Base-by-base conservation (phyloP, 148 eudicot species). In the Arctostaphylos glauca region DNA sequence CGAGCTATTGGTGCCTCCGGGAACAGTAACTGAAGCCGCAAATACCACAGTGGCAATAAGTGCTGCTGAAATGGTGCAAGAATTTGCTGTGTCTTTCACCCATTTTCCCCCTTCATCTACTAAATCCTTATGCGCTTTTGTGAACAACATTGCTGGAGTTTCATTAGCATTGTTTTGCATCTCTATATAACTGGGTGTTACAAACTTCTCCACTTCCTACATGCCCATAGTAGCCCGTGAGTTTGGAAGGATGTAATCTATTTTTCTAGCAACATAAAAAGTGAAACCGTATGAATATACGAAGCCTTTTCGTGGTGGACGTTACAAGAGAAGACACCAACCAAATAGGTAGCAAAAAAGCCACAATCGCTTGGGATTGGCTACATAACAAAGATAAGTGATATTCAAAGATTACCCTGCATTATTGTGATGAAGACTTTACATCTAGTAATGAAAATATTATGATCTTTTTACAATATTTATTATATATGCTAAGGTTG, bases 41-140 rank as follows among this genome's bases (percentile, higher is more conserved):
- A 77, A 77, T 15, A 54, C 64, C 5, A 77, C 14, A 1, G 23
- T 53, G 21, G 16, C 80, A 77, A 77, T 53, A 5, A 54, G 47
- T 31, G 64, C 19, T 54, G 80, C 64, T 4, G 23, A 16, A 7
- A 77, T 38, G 15, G 80, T 54, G 47, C 62, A 77, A 14, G 80
- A 77, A 31, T 77, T 77, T 77, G 79, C 64, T 6, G 64, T 54
- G 48, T 15, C 64, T 77, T 54, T 77, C 80, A 77, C 31, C 64
- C 64, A 77, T 31, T 54, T 15, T 1, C 16, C 62, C 2, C 64
- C 64, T 52, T 54, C 19, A 50, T 5, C 23, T 38, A 53, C 64
- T 31, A 77, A 38, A 3, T 52, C 46, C 47, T 31, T 38, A 19
- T 76, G 79, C 16, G 25, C 62, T 25, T 1, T 16, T 2, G 60